Base-by-base conservation (phyloP, 1,284 basidiomycete genomes). In the Athelia psychrophila region DNA sequence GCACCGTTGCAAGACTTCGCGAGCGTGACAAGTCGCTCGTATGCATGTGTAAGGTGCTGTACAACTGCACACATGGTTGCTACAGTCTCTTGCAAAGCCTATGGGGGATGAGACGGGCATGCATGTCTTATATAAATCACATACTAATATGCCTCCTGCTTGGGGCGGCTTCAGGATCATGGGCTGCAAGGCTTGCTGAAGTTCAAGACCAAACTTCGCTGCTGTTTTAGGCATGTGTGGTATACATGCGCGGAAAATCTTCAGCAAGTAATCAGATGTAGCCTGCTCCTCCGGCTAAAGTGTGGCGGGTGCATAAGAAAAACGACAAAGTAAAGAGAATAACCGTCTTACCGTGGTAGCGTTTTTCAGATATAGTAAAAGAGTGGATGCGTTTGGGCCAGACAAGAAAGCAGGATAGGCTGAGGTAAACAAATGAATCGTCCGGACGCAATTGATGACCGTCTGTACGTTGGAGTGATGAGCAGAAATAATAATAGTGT, bases 41-140 rank as follows among this genome's bases (percentile, higher is more conserved):
- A 96, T 60, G 97, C 92, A 58, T 92, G 87, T 0, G 97, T 98
- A 25, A 98, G 78, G 60, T 91, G 73, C 48, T 85, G 84, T 1
- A 96, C 87, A 2, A 92, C 88, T 0, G 83, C 80, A 65, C 95
- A 96, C 71, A 95, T 87, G 61, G 95, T 98, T 0, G 91, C 91
- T 12, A 99, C 88, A 8, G 86, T 84, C 68, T 97, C 95, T 70
- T 95, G 92, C 32, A 97, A 69, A 24, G 87, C 84, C 86, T 94
- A 50, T 18, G 25, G 30, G 12, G 35, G 24, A 32, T 46, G 8
- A 22, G 32, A 47, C 54, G 36, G 56, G 54, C 36, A 42, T 8
- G 44, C 40, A 47, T n/a, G n/a, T n/a, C 30, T 23, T 40, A 2
- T 55, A 51, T 13, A 50, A 15, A 49, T 19, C 16, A 64, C 78